Evolutionary conservation across 805 yeast genomes (phyloP), one percentile per base, ranked within the genome.

Genomic region (Saturnispora kantuleensis): DNA sequence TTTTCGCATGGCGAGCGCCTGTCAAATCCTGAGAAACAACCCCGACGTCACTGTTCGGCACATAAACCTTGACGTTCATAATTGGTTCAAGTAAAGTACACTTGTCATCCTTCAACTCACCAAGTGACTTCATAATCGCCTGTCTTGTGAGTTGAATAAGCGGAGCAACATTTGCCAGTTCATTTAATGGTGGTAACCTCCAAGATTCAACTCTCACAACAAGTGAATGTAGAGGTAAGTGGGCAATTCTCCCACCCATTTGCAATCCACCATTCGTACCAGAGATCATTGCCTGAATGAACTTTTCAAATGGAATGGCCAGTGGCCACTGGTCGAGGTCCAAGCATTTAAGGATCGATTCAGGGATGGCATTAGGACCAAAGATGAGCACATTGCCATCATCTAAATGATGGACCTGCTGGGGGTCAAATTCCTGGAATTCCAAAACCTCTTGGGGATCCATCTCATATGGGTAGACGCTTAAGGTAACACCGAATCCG

Each of bases 11-110:
- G 49, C 97, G 73, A 11, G 81, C 73, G 29, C 85, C 78, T 36
- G 86, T 79, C 42, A 93, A 64, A 58, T 93, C 98, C 53, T 86
- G 94, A 34, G 86, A 73, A 1, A 93, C 93, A 31, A 70, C 71
- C 16, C 97, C 97, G 52, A 90, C 63, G 47, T 82, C 84, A 45
- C 75, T 81, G 29, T 87, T 82, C 44, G 72, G 71, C 2, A 81
- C 81, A 42, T 70, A 74, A 1, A 93, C 78, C 7, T 69, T 69
- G 4, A 88, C 80, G 31, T 73, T 69, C 97, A 93, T 90, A 28
- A 84, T 70, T 0, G 98, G 98, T 62, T 93, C 97, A 60, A 90
- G 67, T 1, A 89, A 60, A 1, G 80, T 71, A 56, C 74, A 77
- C 2, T 60, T 52, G 0, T 44, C 46, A 3, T 58, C 62, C 2